Evolutionary conservation across 257 asterid species (phyloP).

Genomic region (Gentiana straminea): DNA sequence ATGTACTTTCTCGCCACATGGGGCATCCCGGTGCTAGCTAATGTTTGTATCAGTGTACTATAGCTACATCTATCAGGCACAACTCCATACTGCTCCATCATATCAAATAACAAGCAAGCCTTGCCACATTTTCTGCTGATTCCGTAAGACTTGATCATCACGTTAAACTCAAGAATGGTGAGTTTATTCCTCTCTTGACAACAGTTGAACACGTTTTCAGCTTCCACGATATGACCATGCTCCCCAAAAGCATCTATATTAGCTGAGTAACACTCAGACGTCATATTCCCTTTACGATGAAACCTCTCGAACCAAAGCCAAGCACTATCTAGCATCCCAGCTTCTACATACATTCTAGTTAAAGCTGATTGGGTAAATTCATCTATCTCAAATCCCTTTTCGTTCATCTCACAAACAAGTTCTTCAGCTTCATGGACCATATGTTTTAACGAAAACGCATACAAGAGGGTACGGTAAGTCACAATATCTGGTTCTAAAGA

Average conservation of each 20-base stretch:
- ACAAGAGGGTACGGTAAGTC: constrained; percentile 77
- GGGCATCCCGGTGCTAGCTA: constrained; percentile 68
- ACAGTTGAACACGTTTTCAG: constrained; percentile 56
- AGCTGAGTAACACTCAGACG: constrained; percentile 82
- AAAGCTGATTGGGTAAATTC: constrained; percentile 83
- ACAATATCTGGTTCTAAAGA: constrained; percentile 77
- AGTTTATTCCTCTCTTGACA: constrained; percentile 34
- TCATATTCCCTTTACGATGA: constrained; percentile 67
- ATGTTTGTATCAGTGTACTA: constrained; percentile 71
- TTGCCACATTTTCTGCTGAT: constrained; percentile 51
- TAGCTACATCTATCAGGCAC: constrained; percentile 75
- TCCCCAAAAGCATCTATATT: constrained; percentile 90
- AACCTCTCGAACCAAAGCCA: constrained; percentile 81
- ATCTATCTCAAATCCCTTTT: constrained; percentile 55
- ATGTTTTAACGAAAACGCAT: constrained; percentile 72
- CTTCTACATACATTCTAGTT: constrained; percentile 86
- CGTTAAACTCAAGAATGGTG: constrained; percentile 58
- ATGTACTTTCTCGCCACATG: constrained; percentile 47
- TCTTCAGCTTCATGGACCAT: constrained; percentile 78
- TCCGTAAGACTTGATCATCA: constrained; percentile 92
- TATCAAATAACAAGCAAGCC: constrained; percentile 63
- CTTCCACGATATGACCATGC: constrained; percentile 52
- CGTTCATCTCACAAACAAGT: constrained; percentile 70
- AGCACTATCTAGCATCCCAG: constrained; percentile 50
- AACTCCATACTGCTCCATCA: constrained; percentile 47